Percentiles rank a stretch among this genome's conserved stretches.
These are phyloP conservation scores for Penicillium palitans DNA, from an alignment of 2,329 filamentous ascomycete genomes.

Conservation along the genomic window DNA sequence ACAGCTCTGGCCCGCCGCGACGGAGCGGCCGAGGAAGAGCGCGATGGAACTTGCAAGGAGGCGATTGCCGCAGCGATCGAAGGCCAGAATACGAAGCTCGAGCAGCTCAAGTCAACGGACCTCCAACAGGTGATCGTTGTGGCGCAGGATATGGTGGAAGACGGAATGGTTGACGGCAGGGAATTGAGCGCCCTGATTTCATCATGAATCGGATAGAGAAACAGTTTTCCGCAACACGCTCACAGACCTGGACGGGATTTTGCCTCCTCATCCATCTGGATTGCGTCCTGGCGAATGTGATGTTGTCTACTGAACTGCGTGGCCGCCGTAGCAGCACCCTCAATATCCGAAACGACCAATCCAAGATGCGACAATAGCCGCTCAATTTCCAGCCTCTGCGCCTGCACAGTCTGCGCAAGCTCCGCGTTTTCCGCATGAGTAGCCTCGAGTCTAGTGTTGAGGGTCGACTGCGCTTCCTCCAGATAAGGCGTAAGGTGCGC, in stretches of 20 bases:
- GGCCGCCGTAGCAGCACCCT: conserved; percentile 50
- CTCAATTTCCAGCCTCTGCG: conserved; percentile 60
- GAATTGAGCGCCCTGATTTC: conserved; percentile 37
- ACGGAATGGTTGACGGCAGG: conserved; percentile 48
- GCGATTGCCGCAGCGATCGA: conserved; percentile 50
- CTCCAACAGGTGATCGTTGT: conserved; percentile 45
- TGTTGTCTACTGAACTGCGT: conserved; percentile 40
- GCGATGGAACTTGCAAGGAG: conserved; percentile 51
- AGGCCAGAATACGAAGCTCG: conserved; percentile 42
- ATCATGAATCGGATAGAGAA: conserved; percentile 27
- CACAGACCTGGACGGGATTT: conserved; percentile 32
- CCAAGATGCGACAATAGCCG: conserved; percentile 56
- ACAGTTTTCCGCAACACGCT: conserved; percentile 10
- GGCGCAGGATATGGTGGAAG: conserved; percentile 55
- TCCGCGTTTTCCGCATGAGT: conserved; percentile 56
- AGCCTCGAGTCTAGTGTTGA: conserved; percentile 52
- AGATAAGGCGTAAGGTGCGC: conserved; percentile 62
- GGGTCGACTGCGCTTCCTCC: conserved; percentile 49
- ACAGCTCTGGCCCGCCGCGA: conserved; percentile 42
- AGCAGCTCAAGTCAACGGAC: conserved; percentile 35
- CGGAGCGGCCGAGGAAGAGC: conserved; percentile 45
- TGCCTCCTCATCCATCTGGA: conserved; percentile 47
- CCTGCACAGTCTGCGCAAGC: conserved; percentile 52
- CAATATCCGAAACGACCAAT: conserved; percentile 57
- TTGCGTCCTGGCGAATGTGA: conserved; percentile 43